Evolutionary conservation across 75 land plant genomes (phyloP), one percentile per base, ranked within the genome.

Genomic region (Gnetum montanum): DNA sequence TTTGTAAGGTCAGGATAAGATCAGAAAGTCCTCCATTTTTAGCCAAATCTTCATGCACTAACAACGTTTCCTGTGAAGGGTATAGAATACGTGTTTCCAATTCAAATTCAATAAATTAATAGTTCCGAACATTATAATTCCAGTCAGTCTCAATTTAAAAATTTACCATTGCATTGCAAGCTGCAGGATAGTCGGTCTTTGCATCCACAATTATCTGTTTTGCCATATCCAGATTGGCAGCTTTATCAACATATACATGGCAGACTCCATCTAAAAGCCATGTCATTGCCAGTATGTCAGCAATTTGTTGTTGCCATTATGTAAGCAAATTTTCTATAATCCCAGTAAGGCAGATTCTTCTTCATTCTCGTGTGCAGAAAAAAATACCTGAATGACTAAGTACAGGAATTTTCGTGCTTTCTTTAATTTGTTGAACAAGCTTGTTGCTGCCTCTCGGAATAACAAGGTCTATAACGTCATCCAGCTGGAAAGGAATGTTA

Each of bases 391-490:
- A 82, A 83, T 90, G 99, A 59, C 97, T 94, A 57, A 95, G 85
- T 37, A 92, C 97, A 63, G 97, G 90, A 58, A 92, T 92, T 60
- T 88, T 88, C n/a, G 97, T 92, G 2, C 90, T 70, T 8, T 72
- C 74, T 66, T 88, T 84, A 43, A 92, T 92, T 53, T 88, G 79
- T 51, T 95, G 71, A 54, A 92, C 97, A 52, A 92, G 90, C 40
- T 78, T 78, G 51, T 88, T 88, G 73, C 95, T 89, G 31, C 97
- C 97, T 74, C 97, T 82, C 43, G 99, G 99, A 35, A 95, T 90
- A 12, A 95, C 99, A 46, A 95, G 81, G 70, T 95, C 99, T 47
- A 95, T 95, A 11, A 90, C 97, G 74, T 95, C 97, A 79, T 90
- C 99, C 67, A 95, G 75, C 98, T 90, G 84, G 6, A 51, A 34